Evolutionary conservation across 345 rosid species (phyloP).

Genomic region (Citrus australasica): DNA sequence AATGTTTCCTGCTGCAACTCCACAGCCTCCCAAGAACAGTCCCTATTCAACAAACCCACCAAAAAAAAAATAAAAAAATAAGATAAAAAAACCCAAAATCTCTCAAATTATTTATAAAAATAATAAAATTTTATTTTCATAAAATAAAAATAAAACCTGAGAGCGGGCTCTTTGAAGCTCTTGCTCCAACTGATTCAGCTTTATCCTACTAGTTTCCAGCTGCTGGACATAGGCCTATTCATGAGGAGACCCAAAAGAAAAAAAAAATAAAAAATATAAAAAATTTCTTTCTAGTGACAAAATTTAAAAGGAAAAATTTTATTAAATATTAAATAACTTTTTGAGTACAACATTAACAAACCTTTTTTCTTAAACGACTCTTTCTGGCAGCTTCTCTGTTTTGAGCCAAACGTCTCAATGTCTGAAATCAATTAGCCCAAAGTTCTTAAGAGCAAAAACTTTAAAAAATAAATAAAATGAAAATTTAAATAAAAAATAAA

Average conservation of each 20-base stretch:
- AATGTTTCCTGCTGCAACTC: slow-evolving; percentile 62
- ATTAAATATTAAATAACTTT: background rate
- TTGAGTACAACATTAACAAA: background rate
- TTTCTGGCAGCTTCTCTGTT: slow-evolving; percentile 99
- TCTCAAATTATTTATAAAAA: background rate
- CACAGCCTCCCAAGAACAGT: slow-evolving; percentile 74
- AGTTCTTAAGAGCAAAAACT: background rate
- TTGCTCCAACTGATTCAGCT: slow-evolving; percentile 87
- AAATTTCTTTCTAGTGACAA: background rate
- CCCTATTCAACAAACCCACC: slow-evolving; percentile 47
- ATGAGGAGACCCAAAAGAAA: background rate
- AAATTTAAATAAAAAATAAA: background rate
- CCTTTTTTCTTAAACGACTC: slow-evolving; percentile 98
- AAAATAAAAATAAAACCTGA: slow-evolving; percentile 45
- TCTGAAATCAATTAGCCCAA: slow-evolving; percentile 41
- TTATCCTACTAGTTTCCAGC: slow-evolving; percentile 88
- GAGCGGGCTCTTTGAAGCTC: slow-evolving; percentile 95
- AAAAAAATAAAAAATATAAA: background rate
- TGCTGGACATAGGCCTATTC: slow-evolving; percentile 95
- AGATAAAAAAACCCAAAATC: background rate
- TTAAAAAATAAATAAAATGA: no score
- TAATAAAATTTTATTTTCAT: background rate
- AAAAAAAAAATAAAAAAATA: background rate
- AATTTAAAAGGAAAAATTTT: no score
- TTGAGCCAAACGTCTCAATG: slow-evolving; percentile 95